These are phyloP conservation scores for Nitzschia palea DNA, from an alignment of 108 stramenopile genomes.

Conservation along the genomic window DNA sequence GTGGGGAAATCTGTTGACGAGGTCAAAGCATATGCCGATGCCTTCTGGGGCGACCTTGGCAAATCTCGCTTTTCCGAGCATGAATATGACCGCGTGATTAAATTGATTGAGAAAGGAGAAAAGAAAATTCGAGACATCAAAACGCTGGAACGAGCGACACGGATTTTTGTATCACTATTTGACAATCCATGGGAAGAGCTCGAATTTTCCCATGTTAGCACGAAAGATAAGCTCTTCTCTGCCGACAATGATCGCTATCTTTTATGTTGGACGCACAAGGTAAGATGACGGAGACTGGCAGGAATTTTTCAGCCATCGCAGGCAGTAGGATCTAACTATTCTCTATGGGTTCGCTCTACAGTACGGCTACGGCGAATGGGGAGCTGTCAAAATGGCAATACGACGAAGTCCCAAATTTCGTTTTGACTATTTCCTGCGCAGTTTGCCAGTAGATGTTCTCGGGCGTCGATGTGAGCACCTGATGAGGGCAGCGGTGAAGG, in stretches of 20 bases:
- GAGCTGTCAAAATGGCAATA: conserved; percentile 87
- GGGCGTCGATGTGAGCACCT: conserved; percentile 83
- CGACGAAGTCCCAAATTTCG: conserved; percentile 77
- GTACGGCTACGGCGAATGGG: conserved; percentile 89
- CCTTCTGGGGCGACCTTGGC: conserved; percentile 81
- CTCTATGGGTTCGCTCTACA: conserved; percentile 7
- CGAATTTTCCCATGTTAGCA: conserved; percentile 74
- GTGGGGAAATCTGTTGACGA: conserved; percentile 68
- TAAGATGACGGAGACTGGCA: conserved; percentile 26
- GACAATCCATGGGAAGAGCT: conserved; percentile 89
- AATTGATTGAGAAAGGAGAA: conserved; percentile 79
- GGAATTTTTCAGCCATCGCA: neutral
- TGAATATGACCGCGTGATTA: conserved; percentile 87
- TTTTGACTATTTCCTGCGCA: conserved; percentile 82
- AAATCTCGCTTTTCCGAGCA: conserved; percentile 76
- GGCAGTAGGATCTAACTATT: neutral
- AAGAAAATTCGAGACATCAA: conserved; percentile 77
- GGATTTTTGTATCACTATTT: conserved; percentile 71
- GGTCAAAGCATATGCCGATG: conserved; percentile 52
- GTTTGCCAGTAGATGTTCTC: conserved; percentile 51
- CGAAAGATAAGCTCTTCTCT: conserved; percentile 67
- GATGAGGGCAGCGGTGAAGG: conserved; percentile 84
- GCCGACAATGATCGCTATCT: conserved; percentile 61
- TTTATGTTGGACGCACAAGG: conserved; percentile 81
- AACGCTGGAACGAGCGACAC: conserved; percentile 63